Evolutionary conservation across 1,284 basidiomycete species (phyloP), one percentile per base, ranked within the genome.

Genomic region (Inonotus obliquus): DNA sequence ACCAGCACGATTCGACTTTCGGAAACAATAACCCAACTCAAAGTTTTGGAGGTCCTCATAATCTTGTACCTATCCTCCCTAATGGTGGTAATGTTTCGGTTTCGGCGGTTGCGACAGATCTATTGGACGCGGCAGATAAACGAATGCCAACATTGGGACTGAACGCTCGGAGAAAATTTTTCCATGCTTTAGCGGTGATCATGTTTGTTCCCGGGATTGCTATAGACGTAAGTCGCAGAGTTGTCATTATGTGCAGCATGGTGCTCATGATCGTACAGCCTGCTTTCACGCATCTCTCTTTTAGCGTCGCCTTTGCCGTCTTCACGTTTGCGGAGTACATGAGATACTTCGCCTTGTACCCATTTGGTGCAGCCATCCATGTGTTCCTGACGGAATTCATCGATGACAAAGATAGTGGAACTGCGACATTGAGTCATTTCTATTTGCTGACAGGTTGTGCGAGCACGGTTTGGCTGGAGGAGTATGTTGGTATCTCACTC

Each of bases 311-410:
- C 4, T 98, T 98, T 73, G 88, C 95, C 4, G 74, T 93, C 65
- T 98, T 98, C 77, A 93, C 87, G n/a, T 97, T 98, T 72, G 87
- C 91, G 60, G 95, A 98, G 76, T 98, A 97, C 76, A 83, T 96
- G 65, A 91, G 97, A 55, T 99, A 98, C 75, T 99, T 98, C 75
- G 97, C 97, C 37, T 84, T 99, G 35, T 98, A 96, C 75, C 97
- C 97, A 2, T 91, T 98, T 68, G 95, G 96, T 7, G 96, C 93
- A 4, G 81, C 87, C 11, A 85, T 99, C 27, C 97, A 99, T 76
- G 78, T 98, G 64, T 99, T 99, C 76, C 88, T 99, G 82, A 92
- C 91, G 76, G 96, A 99, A 74, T 99, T 99, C 71, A 79, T 98
- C 70, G 97, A 99, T 73, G 81, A 90, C 68, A 95, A 96, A 77